Percentiles rank a stretch among this genome's conserved stretches.
Evolutionary conservation across 805 yeast species (phyloP).

Genomic region (Candida xiaguanensis): DNA sequence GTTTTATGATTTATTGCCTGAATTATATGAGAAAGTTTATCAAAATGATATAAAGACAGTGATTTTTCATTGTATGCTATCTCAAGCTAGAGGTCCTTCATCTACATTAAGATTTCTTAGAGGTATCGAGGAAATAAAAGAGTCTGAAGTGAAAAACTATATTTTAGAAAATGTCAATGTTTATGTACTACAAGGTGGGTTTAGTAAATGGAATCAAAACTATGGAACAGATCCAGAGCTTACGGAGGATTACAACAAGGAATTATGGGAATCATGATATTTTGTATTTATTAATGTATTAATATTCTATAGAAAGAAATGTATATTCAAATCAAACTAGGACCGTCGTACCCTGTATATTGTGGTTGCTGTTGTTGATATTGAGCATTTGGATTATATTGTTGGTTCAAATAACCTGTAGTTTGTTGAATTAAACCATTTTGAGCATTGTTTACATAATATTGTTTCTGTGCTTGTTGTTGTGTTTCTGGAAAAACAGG

Average conservation of each 20-base stretch:
- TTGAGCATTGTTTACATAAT: slow-evolving; percentile 33
- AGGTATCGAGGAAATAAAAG: slow-evolving; percentile 33
- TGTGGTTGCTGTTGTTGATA: slow-evolving; percentile 13
- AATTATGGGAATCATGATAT: slow-evolving; percentile 29
- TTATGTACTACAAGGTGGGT: slow-evolving; percentile 81
- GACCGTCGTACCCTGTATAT: slow-evolving; percentile 17
- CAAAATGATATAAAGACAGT: slow-evolving; percentile 43
- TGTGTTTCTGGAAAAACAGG: slow-evolving; percentile 70
- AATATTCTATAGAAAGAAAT: neutral
- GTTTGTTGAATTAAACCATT: slow-evolving; percentile 29
- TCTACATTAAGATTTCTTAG: slow-evolving; percentile 65
- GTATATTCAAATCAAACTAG: slow-evolving; percentile 17
- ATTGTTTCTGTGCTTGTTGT: slow-evolving; percentile 36
- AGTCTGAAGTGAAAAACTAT: slow-evolving; percentile 17
- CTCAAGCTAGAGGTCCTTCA: slow-evolving; percentile 90
- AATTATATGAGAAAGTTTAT: slow-evolving; percentile 30
- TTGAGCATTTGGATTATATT: too few relatives aligned
- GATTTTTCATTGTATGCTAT: slow-evolving; percentile 86
- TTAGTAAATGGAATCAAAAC: slow-evolving; percentile 71
- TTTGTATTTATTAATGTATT: too few relatives aligned
- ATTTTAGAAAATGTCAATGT: slow-evolving; percentile 46
- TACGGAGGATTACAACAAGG: slow-evolving; percentile 48
- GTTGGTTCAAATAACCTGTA: slow-evolving; percentile 17
- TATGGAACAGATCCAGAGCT: slow-evolving; percentile 66
- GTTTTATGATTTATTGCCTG: slow-evolving; percentile 37